These are phyloP conservation scores for Inonotus hispidus DNA, from an alignment of 1,284 basidiomycete genomes.

Conservation along the genomic window DNA sequence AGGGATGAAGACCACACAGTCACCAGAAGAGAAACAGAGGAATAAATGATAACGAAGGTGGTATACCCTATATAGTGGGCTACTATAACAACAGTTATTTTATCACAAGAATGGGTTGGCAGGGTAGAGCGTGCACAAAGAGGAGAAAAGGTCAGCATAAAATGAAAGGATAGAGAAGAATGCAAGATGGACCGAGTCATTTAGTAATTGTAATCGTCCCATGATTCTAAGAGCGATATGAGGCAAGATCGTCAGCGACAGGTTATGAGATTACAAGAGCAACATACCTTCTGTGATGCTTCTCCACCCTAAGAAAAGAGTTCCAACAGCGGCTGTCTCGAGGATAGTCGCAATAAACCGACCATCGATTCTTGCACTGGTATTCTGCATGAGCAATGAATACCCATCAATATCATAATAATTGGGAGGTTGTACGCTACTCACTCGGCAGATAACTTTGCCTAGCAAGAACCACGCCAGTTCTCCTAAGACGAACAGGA, in stretches of 20 bases:
- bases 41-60: neutral
- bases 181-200: neutral
- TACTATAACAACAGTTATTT: neutral
- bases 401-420: slow-evolving; percentile 8
- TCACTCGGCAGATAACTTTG: slow-evolving; percentile 69
- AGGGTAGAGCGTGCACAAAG: neutral
- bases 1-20: neutral
- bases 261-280: neutral
- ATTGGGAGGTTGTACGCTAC: slow-evolving; percentile 24
- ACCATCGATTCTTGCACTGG: slow-evolving; percentile 66
- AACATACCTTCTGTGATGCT: slow-evolving; percentile 78
- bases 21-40: neutral
- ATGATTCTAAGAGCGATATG: slow-evolving; percentile 10
- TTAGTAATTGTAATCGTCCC: slow-evolving; percentile 16
- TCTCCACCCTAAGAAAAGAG: slow-evolving; percentile 73
- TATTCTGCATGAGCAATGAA: slow-evolving; percentile 35
- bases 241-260: neutral
- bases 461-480: slow-evolving; percentile 74
- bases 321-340: slow-evolving; percentile 66
- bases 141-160: neutral
- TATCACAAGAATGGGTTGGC: neutral
- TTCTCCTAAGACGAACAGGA: slow-evolving; percentile 71
- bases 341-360: slow-evolving; percentile 76
- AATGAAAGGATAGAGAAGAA: neutral
- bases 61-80: neutral